These are phyloP conservation scores for Rhizophagus sp. DNA, from an alignment of 192 early-diverging fungal genomes.

Conservation along the genomic window DNA sequence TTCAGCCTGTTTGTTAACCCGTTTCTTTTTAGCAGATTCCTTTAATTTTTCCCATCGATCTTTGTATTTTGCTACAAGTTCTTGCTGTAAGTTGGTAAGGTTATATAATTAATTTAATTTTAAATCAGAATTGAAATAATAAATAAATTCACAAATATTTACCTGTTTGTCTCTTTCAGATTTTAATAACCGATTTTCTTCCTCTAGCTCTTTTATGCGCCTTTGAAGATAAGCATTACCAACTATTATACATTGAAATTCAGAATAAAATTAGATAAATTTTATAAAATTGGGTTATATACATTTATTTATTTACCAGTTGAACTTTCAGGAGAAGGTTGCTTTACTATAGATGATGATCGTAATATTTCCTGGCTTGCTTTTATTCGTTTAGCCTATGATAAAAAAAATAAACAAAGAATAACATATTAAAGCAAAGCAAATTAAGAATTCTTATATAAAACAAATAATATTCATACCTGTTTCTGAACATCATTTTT, in stretches of 20 bases:
- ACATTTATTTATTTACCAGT: conserved; percentile 23
- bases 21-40: conserved; percentile 61
- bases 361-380: conserved; percentile 46
- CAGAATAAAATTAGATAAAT: not conserved
- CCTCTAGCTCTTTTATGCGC: conserved; percentile 60
- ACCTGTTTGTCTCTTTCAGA: conserved; percentile 53
- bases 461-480: conserved; percentile 2
- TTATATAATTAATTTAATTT: not conserved
- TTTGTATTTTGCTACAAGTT: conserved; percentile 65
- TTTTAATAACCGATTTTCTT: conserved; percentile 49
- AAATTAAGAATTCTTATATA: not conserved
- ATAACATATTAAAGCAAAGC: not conserved
- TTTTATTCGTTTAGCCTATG: conserved; percentile 48
- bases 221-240: conserved; percentile 30
- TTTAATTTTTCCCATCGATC: conserved; percentile 81
- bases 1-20: not conserved
- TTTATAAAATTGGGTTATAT: not conserved
- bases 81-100: conserved; percentile 16
- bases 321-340: conserved; percentile 24
- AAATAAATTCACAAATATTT: not conserved
- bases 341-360: conserved; percentile 26
- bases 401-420: not conserved
- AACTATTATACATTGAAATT: conserved; percentile 4
- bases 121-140: not conserved
- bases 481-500: conserved; percentile 61